A percentile compares a stretch with the other conserved stretches of the same genome.
phyloP scores from a whole-genome alignment of 805 yeast species.

The Blastobotrys americana region DNA sequence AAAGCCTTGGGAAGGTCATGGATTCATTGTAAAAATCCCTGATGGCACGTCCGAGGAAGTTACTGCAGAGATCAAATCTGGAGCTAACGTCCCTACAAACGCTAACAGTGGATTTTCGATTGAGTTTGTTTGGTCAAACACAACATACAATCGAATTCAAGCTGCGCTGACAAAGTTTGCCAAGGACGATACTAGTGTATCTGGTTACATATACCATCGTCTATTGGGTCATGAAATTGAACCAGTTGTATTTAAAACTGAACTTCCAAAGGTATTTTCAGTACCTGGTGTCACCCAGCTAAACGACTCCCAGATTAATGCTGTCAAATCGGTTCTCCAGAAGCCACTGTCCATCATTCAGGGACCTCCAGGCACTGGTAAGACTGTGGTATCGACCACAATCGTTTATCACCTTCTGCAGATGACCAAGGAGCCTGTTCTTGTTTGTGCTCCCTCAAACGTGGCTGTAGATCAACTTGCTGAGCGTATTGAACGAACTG shows the following conservation, averaged over 20 bases:
- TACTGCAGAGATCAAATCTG: constrained; percentile 56
- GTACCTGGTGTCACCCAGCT: constrained; percentile 61
- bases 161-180: constrained; percentile 68
- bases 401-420: constrained; percentile 70
- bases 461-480: constrained; percentile 93
- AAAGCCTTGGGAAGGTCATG: constrained; percentile 64
- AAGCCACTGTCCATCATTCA: constrained; percentile 77
- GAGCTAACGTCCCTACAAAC: constrained; percentile 44
- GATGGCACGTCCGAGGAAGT: constrained; percentile 57
- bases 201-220: constrained; percentile 67
- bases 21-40: constrained; percentile 67
- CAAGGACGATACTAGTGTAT: constrained; percentile 55
- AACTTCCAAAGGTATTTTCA: constrained; percentile 55
- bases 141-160: constrained; percentile 79
- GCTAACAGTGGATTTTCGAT: constrained; percentile 64
- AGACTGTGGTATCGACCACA: constrained; percentile 87
- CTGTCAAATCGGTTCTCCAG: constrained; percentile 60
- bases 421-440: constrained; percentile 52
- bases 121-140: constrained; percentile 85
- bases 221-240: constrained; percentile 74
- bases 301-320: constrained; percentile 72
- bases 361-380: constrained; percentile 97
- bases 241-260: constrained; percentile 37
- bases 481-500: constrained; percentile 57
- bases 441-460: constrained; percentile 93